Evolutionary conservation across 2,329 filamentous ascomycete genomes (phyloP), one percentile per base, ranked within the genome.

Genomic region (Venturia aucupariae): DNA sequence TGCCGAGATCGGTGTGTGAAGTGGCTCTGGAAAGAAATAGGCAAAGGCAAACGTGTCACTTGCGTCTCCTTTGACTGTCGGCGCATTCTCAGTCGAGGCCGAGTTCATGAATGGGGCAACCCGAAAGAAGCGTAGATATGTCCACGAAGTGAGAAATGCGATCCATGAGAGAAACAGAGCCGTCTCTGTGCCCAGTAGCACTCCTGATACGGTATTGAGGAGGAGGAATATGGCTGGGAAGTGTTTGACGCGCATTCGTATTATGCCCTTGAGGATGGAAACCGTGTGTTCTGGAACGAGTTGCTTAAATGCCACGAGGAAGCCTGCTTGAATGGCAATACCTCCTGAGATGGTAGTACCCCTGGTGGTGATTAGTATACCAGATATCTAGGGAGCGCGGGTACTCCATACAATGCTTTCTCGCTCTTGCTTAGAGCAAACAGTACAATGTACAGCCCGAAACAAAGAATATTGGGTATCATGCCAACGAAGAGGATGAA

Each of bases 201-300:
- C 75, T 41, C 86, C 84, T 38, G 86, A 86, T 63, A 90, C 79
- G 41, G 88, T 81, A 68, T 90, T 87, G 66, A 95, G 83, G 65
- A 90, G 75, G 68, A 82, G 86, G 80, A 82, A 96, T 74, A 86
- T 89, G 81, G 78, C 94, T 67, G 78, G 96, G 79, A 88, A 88
- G 74, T 88, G 86, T 74, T 88, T 87, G 64, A 99, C 92, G 69
- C 93, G 90, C 75, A 97, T 86, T 66, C 94, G 96, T 66, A 97
- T 75, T 67, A 96, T 79, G 68, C 92, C 92, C 68, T 89, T 89
- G 79, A 96, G 93, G 65, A 99, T 85, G 4, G 93, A 94, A 63
- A 97, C 93, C 13, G 94, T 99, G 76, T 99, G 94, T 67, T 96
- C 92, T 27, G 94, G 94, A 42, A 97, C 89, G 61, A 99, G 90